These are phyloP conservation scores for Craterostigma plantagineum DNA, from an alignment of 257 asterid species.

Conservation along the genomic window DNA sequence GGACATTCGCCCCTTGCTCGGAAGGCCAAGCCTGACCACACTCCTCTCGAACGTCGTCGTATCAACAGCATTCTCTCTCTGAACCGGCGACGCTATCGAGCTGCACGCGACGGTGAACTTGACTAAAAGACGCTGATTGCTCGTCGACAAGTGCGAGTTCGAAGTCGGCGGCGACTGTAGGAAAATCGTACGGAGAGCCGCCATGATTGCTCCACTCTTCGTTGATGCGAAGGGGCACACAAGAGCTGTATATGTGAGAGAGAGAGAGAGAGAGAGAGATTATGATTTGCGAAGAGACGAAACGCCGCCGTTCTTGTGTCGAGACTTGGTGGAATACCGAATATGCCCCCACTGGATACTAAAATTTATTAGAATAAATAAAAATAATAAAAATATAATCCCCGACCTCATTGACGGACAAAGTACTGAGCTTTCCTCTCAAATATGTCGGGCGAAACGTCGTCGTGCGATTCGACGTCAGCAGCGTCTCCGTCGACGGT, in stretches of 20 bases:
- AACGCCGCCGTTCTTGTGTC: too few relatives aligned
- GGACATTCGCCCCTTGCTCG: conserved; percentile 97
- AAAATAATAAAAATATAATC: too few relatives aligned
- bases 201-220: conserved; percentile 5
- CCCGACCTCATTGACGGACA: too few relatives aligned
- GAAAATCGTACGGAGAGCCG: conserved; percentile 8
- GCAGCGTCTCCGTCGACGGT: conserved; percentile 35
- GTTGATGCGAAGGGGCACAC: too few relatives aligned
- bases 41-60: conserved; percentile 21
- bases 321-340: too few relatives aligned
- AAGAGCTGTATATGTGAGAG: too few relatives aligned
- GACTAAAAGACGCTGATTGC: conserved; percentile 11
- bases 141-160: conserved; percentile 6
- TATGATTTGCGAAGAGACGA: too few relatives aligned
- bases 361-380: too few relatives aligned
- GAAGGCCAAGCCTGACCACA: conserved; percentile 80
- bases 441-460: conserved; percentile 44
- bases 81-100: conserved; percentile 27
- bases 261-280: too few relatives aligned
- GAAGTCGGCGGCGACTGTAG: conserved; percentile 11
- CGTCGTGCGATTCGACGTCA: conserved; percentile 30
- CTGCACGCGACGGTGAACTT: conserved; percentile 42
- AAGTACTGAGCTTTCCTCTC: too few relatives aligned
- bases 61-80: conserved; percentile 34
- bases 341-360: too few relatives aligned